Base-by-base conservation (phyloP, 192 early-diverging fungal species). In the Mortierella hygrophila region DNA sequence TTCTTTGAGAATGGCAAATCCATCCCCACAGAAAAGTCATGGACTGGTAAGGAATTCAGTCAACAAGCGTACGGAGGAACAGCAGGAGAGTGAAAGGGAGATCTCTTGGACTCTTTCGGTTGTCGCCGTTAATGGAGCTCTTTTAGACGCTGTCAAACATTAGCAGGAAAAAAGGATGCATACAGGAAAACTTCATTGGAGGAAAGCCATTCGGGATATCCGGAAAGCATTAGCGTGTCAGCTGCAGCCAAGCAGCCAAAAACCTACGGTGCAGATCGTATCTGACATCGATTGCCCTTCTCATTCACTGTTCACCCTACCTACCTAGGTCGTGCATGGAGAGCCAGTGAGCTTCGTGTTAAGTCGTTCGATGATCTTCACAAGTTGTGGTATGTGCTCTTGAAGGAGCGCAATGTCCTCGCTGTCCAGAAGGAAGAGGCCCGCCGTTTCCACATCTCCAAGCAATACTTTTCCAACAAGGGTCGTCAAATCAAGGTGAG, bases 291-390 rank as follows among this genome's bases (percentile, higher is more conserved):
- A 0, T 13, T 2, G 52, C 13, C 37, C 18, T n/a, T 68, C 16
- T 57, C 37, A 65, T 32, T 15, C 26, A 46, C 44, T 11, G 6
- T n/a, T 29, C 29, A 11, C 55, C n/a, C n/a, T 32, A 29, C 11
- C 29, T 32, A n/a, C 26, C 13, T 75, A 96, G 95, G 98, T 41
- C 94, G 97, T 20, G 92, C 96, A 68, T 99, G 98, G 98, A 89
- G 90, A 74, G 95, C 95, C 16, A 92, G 92, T 44, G 98, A 99
- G 89, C 92, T 99, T 76, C 92, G 98, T 26, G 83, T 90, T 77
- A 99, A 99, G 92, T 96, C 94, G 68, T 99, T 98, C 91, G 97
- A 99, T 55, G 98, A 99, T 88, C 90, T 99, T 78, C 98, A 98
- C 89, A 96, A 95, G 89, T 90, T 99, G 79, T 99, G 98, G 98